Evolutionary conservation across 345 rosid species (phyloP), one percentile per base, ranked within the genome.

Genomic region (Eucalyptus melliodora): DNA sequence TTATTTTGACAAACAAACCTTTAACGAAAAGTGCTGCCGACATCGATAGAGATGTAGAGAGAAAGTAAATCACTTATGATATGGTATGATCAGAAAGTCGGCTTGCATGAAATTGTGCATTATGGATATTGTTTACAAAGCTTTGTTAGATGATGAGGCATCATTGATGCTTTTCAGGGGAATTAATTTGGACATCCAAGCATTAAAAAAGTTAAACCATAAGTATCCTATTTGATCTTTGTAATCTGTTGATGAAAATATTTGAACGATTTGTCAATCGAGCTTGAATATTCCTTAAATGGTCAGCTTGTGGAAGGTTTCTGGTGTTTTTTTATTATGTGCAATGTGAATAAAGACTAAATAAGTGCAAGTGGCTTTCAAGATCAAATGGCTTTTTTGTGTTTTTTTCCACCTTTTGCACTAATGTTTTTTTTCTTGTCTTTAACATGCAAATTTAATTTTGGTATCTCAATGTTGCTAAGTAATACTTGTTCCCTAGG

Each of bases 21-120:
- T 37, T 37, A 37, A 37, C 4, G 90, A 96, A 97, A 92, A 94
- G 91, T 26, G 90, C 90, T 0, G 94, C 87, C 2, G 96, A 95
- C 87, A 94, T 94, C 45, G 95, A 95, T 31, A 96, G 94, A 92
- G 98, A 97, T 91, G 99, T 95, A 24, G 94, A 93, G 3, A 98
- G 83, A 37, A 19, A 30, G 72, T 14, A n/a, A 65, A n/a, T 65
- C 19, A 14, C 34, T 65, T 65, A 0, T n/a, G 21, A 15, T n/a
- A n/a, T 1, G 37, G 72, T 65, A 65, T 65, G 14, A 37, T 77
- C 2, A 1, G 45, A 72, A 40, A 21, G 27, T 72, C 5, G 83
- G 21, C 27, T 7, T 21, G 44, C 45, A 37, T 72, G 83, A 37
- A 60, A 37, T 37, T 77, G 82, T 19, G 83, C 83, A 37, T 37